Base-by-base conservation (phyloP, 257 asterid species). In the Solanum clarkiae region DNA sequence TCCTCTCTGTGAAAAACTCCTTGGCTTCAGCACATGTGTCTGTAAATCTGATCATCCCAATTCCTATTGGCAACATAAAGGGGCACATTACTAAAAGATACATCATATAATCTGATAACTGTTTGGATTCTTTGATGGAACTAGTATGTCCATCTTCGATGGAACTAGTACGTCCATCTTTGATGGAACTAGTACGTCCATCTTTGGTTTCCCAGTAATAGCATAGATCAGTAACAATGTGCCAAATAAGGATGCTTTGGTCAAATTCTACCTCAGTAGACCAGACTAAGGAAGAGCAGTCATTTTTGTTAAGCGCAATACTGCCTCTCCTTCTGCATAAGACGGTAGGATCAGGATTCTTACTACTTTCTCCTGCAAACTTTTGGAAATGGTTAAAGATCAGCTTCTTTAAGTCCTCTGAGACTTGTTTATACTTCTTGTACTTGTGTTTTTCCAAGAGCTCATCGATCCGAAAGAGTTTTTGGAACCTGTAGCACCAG, bases 191-290 rank as follows among this genome's bases (percentile, higher is more conserved):
- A 69, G n/a, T 0, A 16, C 16, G 47, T 62, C 65, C 82, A 47
- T 82, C n/a, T 4, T 18, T 18, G 10, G 20, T 57, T 62, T 89
- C 91, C 32, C 9, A 20, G 63, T 70, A 82, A 68, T 86, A 86
- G 84, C 95, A 92, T 29, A 92, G 84, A 71, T 92, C 95, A 55
- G 92, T 90, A 22, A 92, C 91, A 42, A 92, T 88, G 88, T 92
- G 93, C 92, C 91, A 90, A 32, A 86, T 83, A 57, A 92, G 92
- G 79, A 91, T 85, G 36, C 84, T 83, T 84, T 85, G 90, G 83
- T 92, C 91, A 29, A 90, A 92, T 84, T 92, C 91, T 26, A 80
- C 44, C 40, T 88, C 75, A 0, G 60, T 82, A 20, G 60, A 56
- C 89, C 87, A 87, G 7, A 63, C 84, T 29, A 87, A 66, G 8